Evolutionary conservation across 768 basidiomycete species (phyloP), one percentile per base, ranked within the genome.

Genomic region (Saitozyma podzolica): DNA sequence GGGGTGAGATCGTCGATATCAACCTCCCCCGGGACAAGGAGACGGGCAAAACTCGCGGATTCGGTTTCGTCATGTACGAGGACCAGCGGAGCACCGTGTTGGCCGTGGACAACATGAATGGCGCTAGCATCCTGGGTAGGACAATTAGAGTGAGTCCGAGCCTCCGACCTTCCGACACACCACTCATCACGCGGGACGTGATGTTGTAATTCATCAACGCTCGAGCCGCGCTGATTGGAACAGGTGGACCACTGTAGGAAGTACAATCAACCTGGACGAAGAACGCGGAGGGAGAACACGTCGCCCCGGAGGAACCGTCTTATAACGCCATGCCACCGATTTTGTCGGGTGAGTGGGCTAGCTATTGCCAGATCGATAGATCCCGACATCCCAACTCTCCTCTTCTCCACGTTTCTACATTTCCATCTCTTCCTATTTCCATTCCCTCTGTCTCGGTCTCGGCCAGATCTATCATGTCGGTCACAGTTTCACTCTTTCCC

Each of bases 31-130:
- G 94, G 54, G 92, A 96, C 82, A 94, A 93, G 76, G 84, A 88
- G 58, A 95, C 95, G 0, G 92, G 92, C 29, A 94, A 95, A 75
- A 83, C 88, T 0, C 87, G 82, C 73, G 96, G 96, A 2, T 99
- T 98, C 77, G 94, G 86, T 9, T 99, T 97, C 82, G 83, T 98
- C 66, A 97, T 98, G 96, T 99, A 98, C 80, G 92, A 95, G 80
- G 93, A 99, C 80, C 96, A 99, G 81, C 86, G 92, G 53, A 95
- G 92, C 63, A 99, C 96, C 7, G 80, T 97, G 55, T 84, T 99
- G 54, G 96, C 96, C 9, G 95, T 99, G 65, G 96, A 99, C 82
- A 99, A 99, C 82, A 87, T 99, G 80, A 98, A 96, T 74, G 96
- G 96, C 48, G 91, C 93, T 52, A 86, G 86, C 58, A 88, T 98